These are phyloP conservation scores for Alloteropsis angusta DNA, from an alignment of 202 grass and related monocot genomes.

Conservation along the genomic window DNA sequence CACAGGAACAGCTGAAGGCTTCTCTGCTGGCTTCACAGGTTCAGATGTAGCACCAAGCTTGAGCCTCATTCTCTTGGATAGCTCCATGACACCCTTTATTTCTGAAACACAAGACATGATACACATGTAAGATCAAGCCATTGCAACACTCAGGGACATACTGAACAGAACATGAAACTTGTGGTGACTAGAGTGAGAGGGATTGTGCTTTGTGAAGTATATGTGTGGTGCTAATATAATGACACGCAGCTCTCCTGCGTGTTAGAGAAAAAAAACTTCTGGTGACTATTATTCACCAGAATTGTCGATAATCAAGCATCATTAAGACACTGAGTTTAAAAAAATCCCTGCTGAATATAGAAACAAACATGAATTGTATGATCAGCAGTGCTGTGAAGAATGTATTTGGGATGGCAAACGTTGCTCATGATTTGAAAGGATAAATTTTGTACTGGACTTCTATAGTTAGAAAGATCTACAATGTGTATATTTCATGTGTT, in stretches of 20 bases:
- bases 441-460: not conserved
- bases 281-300: not conserved
- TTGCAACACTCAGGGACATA: not conserved
- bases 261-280: not conserved
- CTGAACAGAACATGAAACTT: not conserved
- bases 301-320: not conserved
- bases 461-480: no score
- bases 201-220: no score
- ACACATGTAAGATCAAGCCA: constrained; percentile 15
- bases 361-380: not conserved
- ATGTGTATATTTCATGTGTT: not conserved
- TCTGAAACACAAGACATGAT: constrained; percentile 35
- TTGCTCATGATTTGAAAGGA: not conserved
- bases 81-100: constrained; percentile 55
- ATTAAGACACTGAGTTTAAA: not conserved
- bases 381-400: not conserved
- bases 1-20: constrained; percentile 21
- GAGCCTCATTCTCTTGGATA: constrained; percentile 52
- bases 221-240: no score
- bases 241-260: no score
- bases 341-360: not conserved
- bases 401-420: not conserved
- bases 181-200: no score
- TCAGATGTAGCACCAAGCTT: constrained; percentile 29
- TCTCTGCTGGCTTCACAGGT: constrained; percentile 32